Base-by-base conservation (phyloP, 2,329 filamentous ascomycete genomes). In the Fusarium kyushuense region DNA sequence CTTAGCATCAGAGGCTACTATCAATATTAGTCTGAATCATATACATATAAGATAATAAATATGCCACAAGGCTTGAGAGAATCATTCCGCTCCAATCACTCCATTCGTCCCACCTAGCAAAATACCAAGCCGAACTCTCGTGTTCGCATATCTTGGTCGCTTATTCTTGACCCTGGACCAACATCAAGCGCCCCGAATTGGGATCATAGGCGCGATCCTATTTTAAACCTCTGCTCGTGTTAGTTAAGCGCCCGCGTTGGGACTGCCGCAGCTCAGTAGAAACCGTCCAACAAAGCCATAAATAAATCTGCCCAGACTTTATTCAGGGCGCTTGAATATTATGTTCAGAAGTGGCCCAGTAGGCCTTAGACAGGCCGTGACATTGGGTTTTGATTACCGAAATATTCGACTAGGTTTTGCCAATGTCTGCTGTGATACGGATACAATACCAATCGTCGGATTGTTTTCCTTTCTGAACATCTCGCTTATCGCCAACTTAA, bases 131-230 rank as follows among this genome's bases (percentile, higher is more conserved):
- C 21, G 13, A 48, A 8, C 5, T 35, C 43, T 51, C 43, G 48
- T 61, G 53, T 63, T 58, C 48, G 63, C 35, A 33, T 65, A 41
- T 40, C 29, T 40, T 32, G 62, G 63, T 46, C 63, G 48, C 62
- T 52, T 67, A 53, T 35, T 67, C 17, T 14, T 14, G 57, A 13
- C 63, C 45, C 33, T 17, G 38, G 49, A 19, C 23, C 8, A 2
- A 32, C 6, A 43, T 8, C 19, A 36, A 41, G 63, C 63, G 63
- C 63, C 42, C 12, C 29, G 17, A 45, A 29, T 13, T 21, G 13
- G 25, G 30, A 4, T 17, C 40, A 54, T 72, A 72, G 62, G 49
- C 69, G 71, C 71, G 64, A 49, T 70, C 30, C 67, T 73, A 73
- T 73, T 73, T 70, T 64, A n/a, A 40, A 65, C 17, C 11, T 23